Evolutionary conservation across 108 stramenopile species (phyloP).

Genomic region (Cyclotella kingstonii): DNA sequence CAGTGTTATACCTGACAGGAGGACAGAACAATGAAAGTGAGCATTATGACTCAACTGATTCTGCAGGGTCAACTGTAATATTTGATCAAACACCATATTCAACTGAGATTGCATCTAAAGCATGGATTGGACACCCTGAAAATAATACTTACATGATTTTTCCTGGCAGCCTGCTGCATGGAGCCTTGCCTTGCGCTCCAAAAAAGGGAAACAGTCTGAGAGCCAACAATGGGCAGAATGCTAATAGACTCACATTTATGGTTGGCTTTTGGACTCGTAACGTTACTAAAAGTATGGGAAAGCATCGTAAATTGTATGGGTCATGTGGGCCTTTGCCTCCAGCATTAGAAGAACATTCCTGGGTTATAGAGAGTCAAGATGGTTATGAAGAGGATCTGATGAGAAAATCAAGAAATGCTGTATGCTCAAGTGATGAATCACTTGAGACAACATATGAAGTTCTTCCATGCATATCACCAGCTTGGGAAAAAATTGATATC

Average conservation of each 20-base stretch:
- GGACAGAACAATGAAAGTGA: constrained; percentile 16
- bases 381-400: not conserved
- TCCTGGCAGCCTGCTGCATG: constrained; percentile 82
- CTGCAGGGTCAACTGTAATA: constrained; percentile 76
- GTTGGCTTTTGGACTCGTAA: constrained; percentile 88
- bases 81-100: constrained; percentile 80
- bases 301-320: constrained; percentile 61
- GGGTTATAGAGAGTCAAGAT: constrained; percentile 51
- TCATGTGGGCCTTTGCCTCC: constrained; percentile 86
- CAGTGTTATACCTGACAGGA: constrained; percentile 79
- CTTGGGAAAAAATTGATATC: constrained; percentile 60
- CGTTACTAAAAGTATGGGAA: constrained; percentile 71
- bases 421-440: not conserved
- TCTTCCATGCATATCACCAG: constrained; percentile 57
- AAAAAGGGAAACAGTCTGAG: not conserved
- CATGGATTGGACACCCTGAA: constrained; percentile 53
- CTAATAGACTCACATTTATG: constrained; percentile 62
- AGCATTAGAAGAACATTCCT: constrained; percentile 56
- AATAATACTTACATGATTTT: constrained; percentile 74
- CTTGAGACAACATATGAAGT: constrained; percentile 1
- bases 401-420: constrained; percentile 1
- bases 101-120: constrained; percentile 42
- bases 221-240: not conserved
- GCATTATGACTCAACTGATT: no score
- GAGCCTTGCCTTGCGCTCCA: constrained; percentile 82